These are phyloP conservation scores for Aureobasidium subglaciale DNA, from an alignment of 2,329 filamentous ascomycete species.

Conservation along the genomic window DNA sequence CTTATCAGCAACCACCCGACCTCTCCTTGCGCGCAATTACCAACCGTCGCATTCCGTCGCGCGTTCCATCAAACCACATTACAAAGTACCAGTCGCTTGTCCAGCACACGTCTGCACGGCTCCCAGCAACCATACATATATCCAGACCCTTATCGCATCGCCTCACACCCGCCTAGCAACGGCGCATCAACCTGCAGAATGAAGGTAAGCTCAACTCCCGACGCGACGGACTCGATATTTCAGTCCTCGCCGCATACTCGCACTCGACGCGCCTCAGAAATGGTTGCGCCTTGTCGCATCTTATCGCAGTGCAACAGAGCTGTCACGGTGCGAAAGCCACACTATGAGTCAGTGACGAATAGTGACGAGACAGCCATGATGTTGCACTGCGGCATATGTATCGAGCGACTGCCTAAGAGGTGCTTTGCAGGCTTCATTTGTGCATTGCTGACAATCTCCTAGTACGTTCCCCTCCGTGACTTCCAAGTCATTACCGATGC, in stretches of 20 bases:
- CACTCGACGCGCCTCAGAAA: not conserved
- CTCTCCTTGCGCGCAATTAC: not conserved
- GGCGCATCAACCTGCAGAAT: constrained; percentile 5
- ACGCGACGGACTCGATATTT: not conserved
- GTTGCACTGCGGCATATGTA: not conserved
- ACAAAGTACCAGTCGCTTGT: not conserved
- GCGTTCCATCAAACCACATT: not conserved
- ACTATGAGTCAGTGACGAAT: not conserved
- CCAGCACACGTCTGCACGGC: not conserved
- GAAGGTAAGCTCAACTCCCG: constrained; percentile 15
- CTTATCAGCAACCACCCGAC: not conserved
- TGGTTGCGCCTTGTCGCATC: not conserved
- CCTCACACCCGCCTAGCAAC: not conserved
- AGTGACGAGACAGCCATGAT: not conserved
- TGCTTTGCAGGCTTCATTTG: not conserved
- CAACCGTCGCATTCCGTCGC: constrained; percentile 6
- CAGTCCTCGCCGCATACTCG: not conserved
- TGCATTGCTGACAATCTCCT: constrained; percentile 13
- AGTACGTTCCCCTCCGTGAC: constrained; percentile 88
- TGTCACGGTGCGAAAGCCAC: not conserved
- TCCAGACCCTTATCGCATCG: not conserved
- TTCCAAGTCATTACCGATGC: constrained; percentile 88
- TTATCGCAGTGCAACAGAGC: not conserved
- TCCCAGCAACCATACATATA: not conserved
- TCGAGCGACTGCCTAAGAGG: not conserved